Percentiles rank a stretch among this genome's conserved stretches.
Conservation (phyloP, 2,329 filamentous ascomycete species). For the Stylonectria norvegica region DNA sequence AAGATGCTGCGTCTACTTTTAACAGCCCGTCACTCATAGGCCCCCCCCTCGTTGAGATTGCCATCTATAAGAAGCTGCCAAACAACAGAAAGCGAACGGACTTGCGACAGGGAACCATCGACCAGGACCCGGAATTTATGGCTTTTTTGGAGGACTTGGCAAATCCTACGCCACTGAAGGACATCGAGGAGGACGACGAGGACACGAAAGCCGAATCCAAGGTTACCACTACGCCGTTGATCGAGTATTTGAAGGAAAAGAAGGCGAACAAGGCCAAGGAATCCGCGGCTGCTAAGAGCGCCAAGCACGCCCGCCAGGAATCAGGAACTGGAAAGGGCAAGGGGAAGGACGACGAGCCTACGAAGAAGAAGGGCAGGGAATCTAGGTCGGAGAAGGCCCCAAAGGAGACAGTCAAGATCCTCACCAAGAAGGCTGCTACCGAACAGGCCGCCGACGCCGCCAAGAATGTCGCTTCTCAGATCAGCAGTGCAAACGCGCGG, state of each 20-base stretch:
- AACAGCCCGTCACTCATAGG: constrained; percentile 71
- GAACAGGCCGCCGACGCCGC: constrained; percentile 48
- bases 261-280: constrained; percentile 72
- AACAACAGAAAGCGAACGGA: constrained; percentile 72
- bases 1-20: constrained; percentile 76
- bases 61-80: constrained; percentile 80
- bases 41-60: constrained; percentile 76
- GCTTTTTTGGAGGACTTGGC: constrained; percentile 85
- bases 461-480: constrained; percentile 39
- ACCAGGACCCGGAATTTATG: constrained; percentile 95
- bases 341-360: constrained; percentile 45
- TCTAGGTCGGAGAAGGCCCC: constrained; percentile 55
- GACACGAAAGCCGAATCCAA: constrained; percentile 52
- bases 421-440: constrained; percentile 55
- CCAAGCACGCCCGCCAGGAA: constrained; percentile 57
- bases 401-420: constrained; percentile 60
- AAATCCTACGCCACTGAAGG: constrained; percentile 55
- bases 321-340: constrained; percentile 50
- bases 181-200: constrained; percentile 39
- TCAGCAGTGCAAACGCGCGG: constrained; percentile 25
- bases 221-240: constrained; percentile 78
- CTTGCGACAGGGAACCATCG: constrained; percentile 87
- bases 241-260: constrained; percentile 88
- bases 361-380: constrained; percentile 60
- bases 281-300: constrained; percentile 36